Percentiles rank a stretch among this genome's conserved stretches.
Conservation (phyloP, 495 filamentous ascomycete species). For the Podospora sp. region DNA sequence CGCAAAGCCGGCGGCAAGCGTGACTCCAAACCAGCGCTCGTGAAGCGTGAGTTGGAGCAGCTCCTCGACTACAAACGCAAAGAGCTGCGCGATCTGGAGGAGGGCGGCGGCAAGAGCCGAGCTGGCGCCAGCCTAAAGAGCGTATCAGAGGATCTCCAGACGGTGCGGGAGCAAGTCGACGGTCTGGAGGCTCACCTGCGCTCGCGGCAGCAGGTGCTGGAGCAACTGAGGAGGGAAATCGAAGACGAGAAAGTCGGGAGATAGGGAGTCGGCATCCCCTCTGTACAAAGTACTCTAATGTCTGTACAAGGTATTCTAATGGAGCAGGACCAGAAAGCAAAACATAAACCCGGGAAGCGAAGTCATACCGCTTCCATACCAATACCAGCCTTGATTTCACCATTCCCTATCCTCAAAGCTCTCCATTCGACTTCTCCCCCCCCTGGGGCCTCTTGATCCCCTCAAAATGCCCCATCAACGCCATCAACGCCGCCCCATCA, state of each 20-base stretch:
- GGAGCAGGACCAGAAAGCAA: not conserved
- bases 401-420: not conserved
- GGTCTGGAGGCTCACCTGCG: constrained; percentile 67
- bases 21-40: constrained; percentile 75
- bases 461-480: constrained; percentile 29
- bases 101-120: constrained; percentile 69
- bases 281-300: not conserved
- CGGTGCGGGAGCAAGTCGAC: constrained; percentile 76
- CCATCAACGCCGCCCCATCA: constrained; percentile 23
- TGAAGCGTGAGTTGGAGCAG: constrained; percentile 91
- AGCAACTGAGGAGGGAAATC: constrained; percentile 59
- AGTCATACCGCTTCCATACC: not conserved
- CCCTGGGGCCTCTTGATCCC: constrained; percentile 22
- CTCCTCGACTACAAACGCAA: constrained; percentile 78
- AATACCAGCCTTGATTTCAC: not conserved
- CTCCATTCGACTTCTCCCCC: not conserved
- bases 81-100: constrained; percentile 69
- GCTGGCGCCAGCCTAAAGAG: constrained; percentile 61
- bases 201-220: constrained; percentile 59
- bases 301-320: too few species aligned
- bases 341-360: not conserved
- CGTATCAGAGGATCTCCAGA: constrained; percentile 69
- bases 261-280: constrained; percentile 22
- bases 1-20: constrained; percentile 50
- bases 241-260: constrained; percentile 64